A percentile compares a stretch with the other conserved stretches of the same genome.
phyloP scores from a whole-genome alignment of 176 grass and related monocot genomes.

The Triticum monococcum region DNA sequence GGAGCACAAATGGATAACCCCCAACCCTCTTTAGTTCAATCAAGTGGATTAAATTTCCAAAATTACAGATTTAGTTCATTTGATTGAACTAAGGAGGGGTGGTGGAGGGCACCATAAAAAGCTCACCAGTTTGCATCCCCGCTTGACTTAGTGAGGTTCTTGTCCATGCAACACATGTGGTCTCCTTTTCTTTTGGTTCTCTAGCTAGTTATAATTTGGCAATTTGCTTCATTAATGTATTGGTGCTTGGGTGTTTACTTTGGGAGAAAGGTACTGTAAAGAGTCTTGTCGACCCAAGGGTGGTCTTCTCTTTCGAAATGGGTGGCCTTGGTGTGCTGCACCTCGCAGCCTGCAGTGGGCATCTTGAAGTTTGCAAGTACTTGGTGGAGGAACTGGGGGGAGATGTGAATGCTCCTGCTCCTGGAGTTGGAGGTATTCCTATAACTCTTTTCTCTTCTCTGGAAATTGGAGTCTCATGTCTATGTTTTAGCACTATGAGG shows the following conservation, averaged over 20 bases:
- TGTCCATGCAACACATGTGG: neutral
- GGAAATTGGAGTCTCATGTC: neutral
- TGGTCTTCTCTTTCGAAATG: neutral
- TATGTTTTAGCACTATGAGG: neutral
- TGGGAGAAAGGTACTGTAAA: neutral
- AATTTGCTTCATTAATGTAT: neutral
- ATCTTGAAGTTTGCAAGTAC: conserved; percentile 38
- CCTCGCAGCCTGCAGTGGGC: neutral
- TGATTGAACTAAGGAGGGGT: too few species aligned
- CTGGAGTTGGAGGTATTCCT: neutral
- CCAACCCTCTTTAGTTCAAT: too few species aligned
- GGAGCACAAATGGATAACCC: too few species aligned
- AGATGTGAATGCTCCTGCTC: conserved; percentile 19
- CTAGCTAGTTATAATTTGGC: neutral
- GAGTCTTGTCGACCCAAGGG: neutral
- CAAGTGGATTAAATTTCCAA: too few species aligned
- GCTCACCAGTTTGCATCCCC: too few species aligned
- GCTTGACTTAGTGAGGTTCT: neutral
- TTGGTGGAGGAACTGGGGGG: conserved; percentile 33
- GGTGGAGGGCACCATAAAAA: too few species aligned
- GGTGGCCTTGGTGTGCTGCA: neutral
- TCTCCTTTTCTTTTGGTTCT: neutral
- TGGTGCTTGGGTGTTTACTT: neutral
- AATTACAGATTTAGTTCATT: too few species aligned
- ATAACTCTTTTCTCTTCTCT: neutral